These are phyloP conservation scores for Pyrus bretschneideri DNA, from an alignment of 306 rosid species.

Conservation along the genomic window DNA sequence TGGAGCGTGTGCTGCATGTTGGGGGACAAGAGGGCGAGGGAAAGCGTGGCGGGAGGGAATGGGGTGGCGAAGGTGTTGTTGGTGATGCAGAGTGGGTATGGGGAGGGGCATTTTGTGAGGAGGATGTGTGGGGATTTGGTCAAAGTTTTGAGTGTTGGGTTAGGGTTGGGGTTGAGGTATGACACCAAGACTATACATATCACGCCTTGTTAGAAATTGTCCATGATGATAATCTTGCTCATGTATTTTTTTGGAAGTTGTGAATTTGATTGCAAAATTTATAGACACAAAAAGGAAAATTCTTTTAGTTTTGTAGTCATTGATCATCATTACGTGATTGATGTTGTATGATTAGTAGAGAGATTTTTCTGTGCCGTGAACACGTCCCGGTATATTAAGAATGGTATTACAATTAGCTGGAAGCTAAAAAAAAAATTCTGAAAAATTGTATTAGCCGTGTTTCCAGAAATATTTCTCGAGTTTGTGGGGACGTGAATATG, in stretches of 20 bases:
- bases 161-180: constrained; percentile 23
- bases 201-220: constrained; percentile 25
- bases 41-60: constrained; percentile 32
- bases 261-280: not conserved
- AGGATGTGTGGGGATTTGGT: constrained; percentile 46
- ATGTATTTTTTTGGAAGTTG: not conserved
- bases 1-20: constrained; percentile 44
- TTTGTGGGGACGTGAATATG: not conserved
- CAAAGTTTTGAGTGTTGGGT: constrained; percentile 30
- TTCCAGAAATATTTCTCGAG: too few species aligned
- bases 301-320: not conserved
- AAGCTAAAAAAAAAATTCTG: too few species aligned
- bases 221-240: not conserved
- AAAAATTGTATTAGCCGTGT: too few species aligned
- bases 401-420: rapidly evolving
- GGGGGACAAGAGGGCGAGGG: constrained; percentile 35
- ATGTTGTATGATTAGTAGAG: not conserved
- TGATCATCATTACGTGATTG: not conserved
- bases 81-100: constrained; percentile 47
- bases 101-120: constrained; percentile 38
- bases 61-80: constrained; percentile 39
- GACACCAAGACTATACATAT: constrained; percentile 44
- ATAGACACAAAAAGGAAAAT: not conserved
- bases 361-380: too few species aligned
- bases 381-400: too few species aligned